A percentile compares a stretch with the other conserved stretches of the same genome.
phyloP scores from a whole-genome alignment of 352 stramenopile genomes.

The Pythium aphanidermatum region DNA sequence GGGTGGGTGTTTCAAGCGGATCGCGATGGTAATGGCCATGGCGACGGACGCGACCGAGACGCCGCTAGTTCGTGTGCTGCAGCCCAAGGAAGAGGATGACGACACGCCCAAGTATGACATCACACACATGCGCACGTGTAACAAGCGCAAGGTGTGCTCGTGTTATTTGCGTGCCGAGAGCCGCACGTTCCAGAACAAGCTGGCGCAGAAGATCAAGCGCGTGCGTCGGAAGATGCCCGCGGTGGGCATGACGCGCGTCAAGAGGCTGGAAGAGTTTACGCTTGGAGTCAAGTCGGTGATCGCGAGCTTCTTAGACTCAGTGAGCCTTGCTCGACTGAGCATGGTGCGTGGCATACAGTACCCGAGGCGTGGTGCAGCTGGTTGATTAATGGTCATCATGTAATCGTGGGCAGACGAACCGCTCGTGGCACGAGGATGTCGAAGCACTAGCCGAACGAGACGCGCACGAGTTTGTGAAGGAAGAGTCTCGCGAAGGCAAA shows the following conservation, averaged over 20 bases:
- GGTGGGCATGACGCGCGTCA: conserved; percentile 21
- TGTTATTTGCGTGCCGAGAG: conserved; percentile 64
- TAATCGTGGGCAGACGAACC: conserved; percentile 45
- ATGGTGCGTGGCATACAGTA: conserved; percentile 38
- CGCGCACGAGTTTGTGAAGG: conserved; percentile 31
- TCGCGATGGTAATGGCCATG: no score
- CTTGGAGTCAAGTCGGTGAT: conserved; percentile 45
- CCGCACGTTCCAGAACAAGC: conserved; percentile 58
- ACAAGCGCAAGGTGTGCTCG: conserved; percentile 55
- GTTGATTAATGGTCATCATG: conserved; percentile 7
- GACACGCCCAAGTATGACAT: conserved; percentile 9
- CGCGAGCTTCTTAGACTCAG: conserved; percentile 31
- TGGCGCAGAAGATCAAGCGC: conserved; percentile 27
- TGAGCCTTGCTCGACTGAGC: conserved; percentile 38
- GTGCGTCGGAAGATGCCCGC: not conserved
- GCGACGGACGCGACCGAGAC: not conserved
- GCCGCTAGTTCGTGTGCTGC: no score
- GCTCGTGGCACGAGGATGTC: conserved; percentile 31
- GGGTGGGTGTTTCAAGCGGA: no score
- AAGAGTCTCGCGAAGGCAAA: conserved; percentile 21
- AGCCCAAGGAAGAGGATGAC: not conserved
- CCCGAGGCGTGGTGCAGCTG: no score
- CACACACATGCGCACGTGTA: conserved; percentile 58
- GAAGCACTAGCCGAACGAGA: conserved; percentile 44
- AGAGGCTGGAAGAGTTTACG: conserved; percentile 44